Percentiles rank a stretch among this genome's conserved stretches.
Evolutionary conservation across 225 moss, liverwort and hornwort species (phyloP).

Genomic region (Neckera pumila): DNA sequence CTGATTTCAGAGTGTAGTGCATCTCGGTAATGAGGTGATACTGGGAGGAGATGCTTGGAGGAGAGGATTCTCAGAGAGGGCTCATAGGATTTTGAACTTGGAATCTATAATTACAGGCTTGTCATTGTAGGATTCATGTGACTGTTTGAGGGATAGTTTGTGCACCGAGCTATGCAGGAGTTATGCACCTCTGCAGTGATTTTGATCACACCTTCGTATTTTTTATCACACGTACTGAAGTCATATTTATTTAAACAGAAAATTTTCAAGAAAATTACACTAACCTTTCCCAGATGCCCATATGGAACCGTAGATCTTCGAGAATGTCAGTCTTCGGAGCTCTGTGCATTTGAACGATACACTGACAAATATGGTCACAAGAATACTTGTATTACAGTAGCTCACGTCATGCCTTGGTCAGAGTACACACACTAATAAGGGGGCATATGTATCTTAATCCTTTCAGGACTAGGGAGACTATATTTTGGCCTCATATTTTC

Average conservation of each 20-base stretch:
- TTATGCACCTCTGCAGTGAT: not conserved
- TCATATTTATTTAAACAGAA: not conserved
- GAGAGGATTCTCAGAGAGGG: not conserved
- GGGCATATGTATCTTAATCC: too few relatives aligned
- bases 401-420: not conserved
- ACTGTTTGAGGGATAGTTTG: not conserved
- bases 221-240: not conserved
- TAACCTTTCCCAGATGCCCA: too few relatives aligned
- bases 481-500: not conserved
- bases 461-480: not conserved
- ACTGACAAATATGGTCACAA: not conserved
- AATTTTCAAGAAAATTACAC: not conserved
- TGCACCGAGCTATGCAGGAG: not conserved
- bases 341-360: not conserved
- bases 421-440: too few relatives aligned
- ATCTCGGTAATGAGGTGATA: not conserved
- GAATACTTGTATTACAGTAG: not conserved
- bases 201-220: not conserved
- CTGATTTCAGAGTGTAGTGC: too few relatives aligned
- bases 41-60: not conserved
- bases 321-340: not conserved
- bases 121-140: not conserved
- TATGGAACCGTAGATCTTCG: too few relatives aligned
- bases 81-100: not conserved
- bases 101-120: not conserved